phyloP scores from a whole-genome alignment of 2,329 filamentous ascomycete species.

The Talaromyces pinophilus region DNA sequence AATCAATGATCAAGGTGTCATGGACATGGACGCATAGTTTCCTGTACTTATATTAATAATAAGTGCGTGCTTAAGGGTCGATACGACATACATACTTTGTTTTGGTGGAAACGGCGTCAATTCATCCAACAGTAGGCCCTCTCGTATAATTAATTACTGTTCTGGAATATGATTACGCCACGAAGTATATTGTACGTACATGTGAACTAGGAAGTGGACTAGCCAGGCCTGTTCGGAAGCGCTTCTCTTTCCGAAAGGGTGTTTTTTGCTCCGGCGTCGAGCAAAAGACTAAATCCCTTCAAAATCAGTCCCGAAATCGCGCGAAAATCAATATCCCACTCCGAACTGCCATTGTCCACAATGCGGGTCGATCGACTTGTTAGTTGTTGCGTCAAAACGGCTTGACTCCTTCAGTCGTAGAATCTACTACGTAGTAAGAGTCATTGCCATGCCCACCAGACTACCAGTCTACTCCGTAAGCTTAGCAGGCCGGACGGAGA shows the following conservation, averaged over 20 bases:
- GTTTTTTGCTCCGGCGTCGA: background rate
- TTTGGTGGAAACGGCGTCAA: slow-evolving; percentile 14
- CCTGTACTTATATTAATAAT: slow-evolving; percentile 1
- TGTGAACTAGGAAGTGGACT: background rate
- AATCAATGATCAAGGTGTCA: background rate
- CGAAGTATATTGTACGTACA: background rate
- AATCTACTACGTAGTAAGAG: background rate
- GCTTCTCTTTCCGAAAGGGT: background rate
- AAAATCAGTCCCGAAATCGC: background rate
- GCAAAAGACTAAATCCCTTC: background rate
- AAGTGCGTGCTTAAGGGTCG: background rate
- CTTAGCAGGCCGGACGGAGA: slow-evolving; percentile 4
- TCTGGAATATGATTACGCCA: background rate
- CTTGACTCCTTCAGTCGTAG: background rate
- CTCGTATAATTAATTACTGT: slow-evolving; percentile 13
- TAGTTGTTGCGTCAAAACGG: background rate
- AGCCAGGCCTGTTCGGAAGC: background rate
- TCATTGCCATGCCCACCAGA: no score
- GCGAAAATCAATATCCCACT: background rate
- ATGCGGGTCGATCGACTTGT: background rate
- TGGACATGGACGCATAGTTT: background rate
- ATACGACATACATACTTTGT: slow-evolving; percentile 12
- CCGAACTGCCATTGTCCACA: background rate
- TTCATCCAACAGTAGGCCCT: background rate
- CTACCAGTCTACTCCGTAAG: background rate